Evolutionary conservation across 805 yeast species (phyloP), one percentile per base, ranked within the genome.

Genomic region (Brettanomyces anomalus): DNA sequence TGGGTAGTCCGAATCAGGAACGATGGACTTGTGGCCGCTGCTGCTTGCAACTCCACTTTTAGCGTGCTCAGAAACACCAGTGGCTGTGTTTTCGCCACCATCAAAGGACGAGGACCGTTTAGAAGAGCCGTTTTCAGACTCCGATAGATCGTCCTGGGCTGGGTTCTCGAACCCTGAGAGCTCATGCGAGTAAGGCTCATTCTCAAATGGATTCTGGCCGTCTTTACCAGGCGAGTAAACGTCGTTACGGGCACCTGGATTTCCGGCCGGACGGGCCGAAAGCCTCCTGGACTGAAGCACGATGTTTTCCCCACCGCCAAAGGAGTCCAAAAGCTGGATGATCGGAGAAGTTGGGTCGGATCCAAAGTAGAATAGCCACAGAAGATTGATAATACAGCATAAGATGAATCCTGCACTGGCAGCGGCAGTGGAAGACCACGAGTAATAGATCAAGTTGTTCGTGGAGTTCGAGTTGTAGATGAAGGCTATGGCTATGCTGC

Each of bases 381-480:
- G 65, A 39, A 89, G 58, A 59, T 93, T 87, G 46, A 86, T 70
- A 61, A 90, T 86, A 15, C 93, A 79, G 37, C 87, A 66, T 40
- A 90, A 67, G 44, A 90, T 85, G 50, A 85, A 82, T 5, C 98
- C 97, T 0, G 97, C 96, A 3, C 95, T 85, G 6, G 95, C 89
- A 20, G 96, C 94, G 41, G 85, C 84, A 46, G 75, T 70, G 14
- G 81, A 75, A 0, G 93, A 69, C 16, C 75, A 72, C 19, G 66
- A 62, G 20, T 77, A 64, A 66, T 90, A 93, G 26, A 93, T 84
- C 51, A 89, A 70, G 51, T 74, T 76, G 52, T 87, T 89, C 16
- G 89, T 77, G 41, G 89, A 76, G 67, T 88, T 89, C 18, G 96
- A 79, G 36, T 85, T 78, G 66, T 89, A 93, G 15, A 89, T 70